Base-by-base conservation (phyloP, 345 rosid genomes). In the Hibiscus syriacus region DNA sequence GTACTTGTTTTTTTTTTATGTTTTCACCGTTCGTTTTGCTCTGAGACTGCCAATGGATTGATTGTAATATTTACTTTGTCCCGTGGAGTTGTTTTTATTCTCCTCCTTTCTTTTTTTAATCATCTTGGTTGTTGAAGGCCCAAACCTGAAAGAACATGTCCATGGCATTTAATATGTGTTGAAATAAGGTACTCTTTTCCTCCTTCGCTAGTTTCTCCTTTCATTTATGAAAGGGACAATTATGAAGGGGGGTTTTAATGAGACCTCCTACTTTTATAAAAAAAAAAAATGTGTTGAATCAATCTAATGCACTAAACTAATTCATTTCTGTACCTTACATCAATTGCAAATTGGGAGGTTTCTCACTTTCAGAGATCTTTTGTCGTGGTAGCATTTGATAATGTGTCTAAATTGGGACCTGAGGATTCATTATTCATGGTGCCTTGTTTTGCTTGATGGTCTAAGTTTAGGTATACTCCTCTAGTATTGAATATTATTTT, bases 391-490 rank as follows among this genome's bases (percentile, higher is more conserved):
- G 79, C 80, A 43, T 93, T 93, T 77, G 76, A 87, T 59, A 81
- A 85, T 38, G 72, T 69, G 66, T 83, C 88, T 36, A 82, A 70
- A 72, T 76, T 93, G 70, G 92, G 82, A 77, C 73, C 80, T 53
- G 84, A 79, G 68, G 70, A 63, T 80, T 87, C 94, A 38, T 82
- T 61, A 77, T 90, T 57, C 98, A 93, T 72, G 98, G 98, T 55
- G 84, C 84, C 71, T 93, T 90, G 86, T 87, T 79, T 76, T 93
- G 78, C 92, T 93, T 72, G 98, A 90, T 82, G 98, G 98, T 64
- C 64, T 93, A 53, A 81, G 88, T 82, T 76, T 90, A 80, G 98
- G 98, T 92, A 82, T 55, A 67, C 66, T 34, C 67, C 43, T 67
- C 12, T 54, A 39, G 23, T 38, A 11, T 50, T 46, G n/a, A 6